Percentiles rank a stretch among this genome's conserved stretches.
These are phyloP conservation scores for Salix caprea DNA, from an alignment of 345 rosid genomes.

Conservation along the genomic window DNA sequence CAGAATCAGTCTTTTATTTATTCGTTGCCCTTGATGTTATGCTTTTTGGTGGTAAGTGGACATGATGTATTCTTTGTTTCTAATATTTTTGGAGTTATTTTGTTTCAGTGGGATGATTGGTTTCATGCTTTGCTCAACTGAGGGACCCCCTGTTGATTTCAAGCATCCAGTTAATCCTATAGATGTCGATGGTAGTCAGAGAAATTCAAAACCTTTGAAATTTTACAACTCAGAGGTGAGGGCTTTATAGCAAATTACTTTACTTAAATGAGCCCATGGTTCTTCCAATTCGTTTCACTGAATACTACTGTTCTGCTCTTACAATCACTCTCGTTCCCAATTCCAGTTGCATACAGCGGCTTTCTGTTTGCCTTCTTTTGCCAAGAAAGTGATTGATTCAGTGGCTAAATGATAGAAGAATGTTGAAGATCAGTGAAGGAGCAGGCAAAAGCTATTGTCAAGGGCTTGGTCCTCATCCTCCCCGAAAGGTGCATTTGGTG, in stretches of 20 bases:
- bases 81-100: not conserved
- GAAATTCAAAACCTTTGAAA: constrained; percentile 51
- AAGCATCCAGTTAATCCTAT: constrained; percentile 76
- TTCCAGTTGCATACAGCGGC: constrained; percentile 88
- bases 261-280: not conserved
- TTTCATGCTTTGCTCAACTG: constrained; percentile 94
- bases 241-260: not conserved
- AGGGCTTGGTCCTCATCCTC: constrained; percentile 3
- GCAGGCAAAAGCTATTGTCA: constrained; percentile 7
- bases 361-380: constrained; percentile 89
- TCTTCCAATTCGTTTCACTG: not conserved
- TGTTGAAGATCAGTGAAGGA: constrained; percentile 3
- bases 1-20: not conserved
- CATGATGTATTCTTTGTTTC: not conserved
- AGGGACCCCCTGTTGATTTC: constrained; percentile 84
- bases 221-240: constrained; percentile 82
- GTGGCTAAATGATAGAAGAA: constrained; percentile 33
- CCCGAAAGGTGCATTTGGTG: constrained; percentile 1
- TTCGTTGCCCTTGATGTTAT: not conserved
- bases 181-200: constrained; percentile 35
- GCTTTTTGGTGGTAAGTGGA: not conserved
- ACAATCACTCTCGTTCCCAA: not conserved
- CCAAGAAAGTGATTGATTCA: constrained; percentile 76
- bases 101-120: constrained; percentile 85
- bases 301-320: not conserved